Evolutionary conservation across 2,329 filamentous ascomycete genomes (phyloP), one percentile per base, ranked within the genome.

Genomic region (Sarocladiaceae sp.): DNA sequence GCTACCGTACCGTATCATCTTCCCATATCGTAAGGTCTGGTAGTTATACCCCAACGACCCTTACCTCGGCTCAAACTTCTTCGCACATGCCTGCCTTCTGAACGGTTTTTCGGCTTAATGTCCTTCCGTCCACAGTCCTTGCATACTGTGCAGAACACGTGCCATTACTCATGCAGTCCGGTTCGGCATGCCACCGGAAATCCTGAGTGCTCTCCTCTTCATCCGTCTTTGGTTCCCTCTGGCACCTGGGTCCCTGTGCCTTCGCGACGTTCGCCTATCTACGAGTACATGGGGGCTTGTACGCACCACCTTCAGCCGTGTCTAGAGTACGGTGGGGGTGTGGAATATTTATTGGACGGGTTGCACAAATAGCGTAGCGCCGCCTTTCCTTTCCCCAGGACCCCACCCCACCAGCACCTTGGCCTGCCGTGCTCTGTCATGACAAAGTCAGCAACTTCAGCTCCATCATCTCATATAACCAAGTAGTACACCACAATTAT

Each of bases 371-470:
- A n/a, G n/a, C n/a, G n/a, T n/a, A n/a, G n/a, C n/a, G n/a, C n/a
- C n/a, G n/a, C n/a, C n/a, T n/a, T n/a, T n/a, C n/a, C 37, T 41
- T 41, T 41, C 37, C 37, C 37, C 37, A 41, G 37, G 37, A 21
- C 19, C 37, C 37, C 18, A 21, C 23, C 37, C 37, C n/a, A n/a
- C n/a, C n/a, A 41, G 23, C 37, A 27, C 19, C 37, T 41, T 21
- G 23, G 29, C 23, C 18, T 41, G 37, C 37, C 37, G 37, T 41
- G 37, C 37, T 41, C 6, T 41, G 37, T 41, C 37, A 41, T 41
- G 20, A 19, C 23, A 21, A n/a, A 27, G 37, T 41, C 37, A 41
- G 37, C 37, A 41, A 15, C 18, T 29, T 21, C 26, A 24, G 29
- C 23, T 9, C 26, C 13, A 29, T 9, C 26, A 29, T 19, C 26